phyloP scores from a whole-genome alignment of 2,329 filamentous ascomycete species.

The Alternaria brassicae region DNA sequence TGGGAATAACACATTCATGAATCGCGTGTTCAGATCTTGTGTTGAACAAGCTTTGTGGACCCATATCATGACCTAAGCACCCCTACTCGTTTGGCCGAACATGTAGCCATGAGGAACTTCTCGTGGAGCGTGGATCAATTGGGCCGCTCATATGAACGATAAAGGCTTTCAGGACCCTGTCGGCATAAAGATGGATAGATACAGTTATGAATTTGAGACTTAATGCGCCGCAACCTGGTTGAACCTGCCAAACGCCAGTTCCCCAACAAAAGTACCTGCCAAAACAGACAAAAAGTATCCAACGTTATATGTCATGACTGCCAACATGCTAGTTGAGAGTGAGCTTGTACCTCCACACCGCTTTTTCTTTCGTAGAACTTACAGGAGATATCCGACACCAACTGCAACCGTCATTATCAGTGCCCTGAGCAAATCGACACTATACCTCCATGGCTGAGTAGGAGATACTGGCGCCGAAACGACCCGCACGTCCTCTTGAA shows the following conservation, averaged over 20 bases:
- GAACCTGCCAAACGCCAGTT: conserved; percentile 79
- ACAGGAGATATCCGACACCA: conserved; percentile 87
- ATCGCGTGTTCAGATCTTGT: not conserved
- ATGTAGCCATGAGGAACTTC: not conserved
- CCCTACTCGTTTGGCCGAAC: not conserved
- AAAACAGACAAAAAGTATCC: conserved; percentile 86
- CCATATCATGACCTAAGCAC: not conserved
- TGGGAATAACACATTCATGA: conserved; percentile 4
- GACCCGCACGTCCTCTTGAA: conserved; percentile 81
- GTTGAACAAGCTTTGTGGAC: not conserved
- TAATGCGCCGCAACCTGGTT: conserved; percentile 31
- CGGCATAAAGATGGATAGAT: not conserved
- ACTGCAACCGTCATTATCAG: conserved; percentile 72
- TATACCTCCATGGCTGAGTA: conserved; percentile 78
- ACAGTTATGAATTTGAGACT: not conserved
- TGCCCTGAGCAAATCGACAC: conserved; percentile 78
- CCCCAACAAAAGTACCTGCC: conserved; percentile 82
- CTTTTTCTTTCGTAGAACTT: conserved; percentile 53
- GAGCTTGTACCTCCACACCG: conserved; percentile 19
- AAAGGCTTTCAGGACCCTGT: not conserved
- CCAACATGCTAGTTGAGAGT: conserved; percentile 75
- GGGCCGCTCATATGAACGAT: not conserved
- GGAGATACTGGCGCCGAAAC: conserved; percentile 65
- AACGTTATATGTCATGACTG: conserved; percentile 88
- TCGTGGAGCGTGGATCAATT: not conserved